These are phyloP conservation scores for Hypoxylon sp. DNA, from an alignment of 2,329 filamentous ascomycete genomes.

Conservation along the genomic window DNA sequence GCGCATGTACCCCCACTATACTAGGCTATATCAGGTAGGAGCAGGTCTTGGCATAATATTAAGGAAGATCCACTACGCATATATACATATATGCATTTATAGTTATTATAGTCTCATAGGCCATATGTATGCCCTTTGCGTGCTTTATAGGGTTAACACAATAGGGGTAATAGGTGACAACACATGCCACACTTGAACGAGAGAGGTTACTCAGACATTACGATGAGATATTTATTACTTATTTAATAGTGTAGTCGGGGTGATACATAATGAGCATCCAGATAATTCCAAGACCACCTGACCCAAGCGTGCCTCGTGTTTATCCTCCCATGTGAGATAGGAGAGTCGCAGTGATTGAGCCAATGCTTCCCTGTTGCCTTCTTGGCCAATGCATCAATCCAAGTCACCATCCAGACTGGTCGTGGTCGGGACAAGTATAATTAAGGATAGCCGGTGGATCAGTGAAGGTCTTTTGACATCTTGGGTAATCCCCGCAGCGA, in stretches of 20 bases:
- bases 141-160: not conserved
- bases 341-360: not conserved
- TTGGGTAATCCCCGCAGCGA: not conserved
- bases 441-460: not conserved
- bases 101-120: not conserved
- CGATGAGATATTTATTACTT: too few species aligned
- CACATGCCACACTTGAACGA: too few species aligned
- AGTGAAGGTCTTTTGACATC: not conserved
- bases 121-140: too few species aligned
- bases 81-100: too few species aligned
- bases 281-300: not conserved
- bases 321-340: not conserved
- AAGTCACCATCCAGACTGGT: not conserved
- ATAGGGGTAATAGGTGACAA: not conserved
- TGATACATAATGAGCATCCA: not conserved
- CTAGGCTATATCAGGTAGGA: not conserved
- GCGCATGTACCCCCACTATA: not conserved
- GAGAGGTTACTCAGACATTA: too few species aligned
- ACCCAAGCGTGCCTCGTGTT: not conserved
- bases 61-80: not conserved
- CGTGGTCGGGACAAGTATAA: not conserved
- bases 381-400: not conserved
- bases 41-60: not conserved
- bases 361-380: not conserved
- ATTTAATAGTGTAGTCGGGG: not conserved